Percentiles rank a stretch among this genome's conserved stretches.
phyloP scores from a whole-genome alignment of 768 basidiomycete species.

The Mycena venus region DNA sequence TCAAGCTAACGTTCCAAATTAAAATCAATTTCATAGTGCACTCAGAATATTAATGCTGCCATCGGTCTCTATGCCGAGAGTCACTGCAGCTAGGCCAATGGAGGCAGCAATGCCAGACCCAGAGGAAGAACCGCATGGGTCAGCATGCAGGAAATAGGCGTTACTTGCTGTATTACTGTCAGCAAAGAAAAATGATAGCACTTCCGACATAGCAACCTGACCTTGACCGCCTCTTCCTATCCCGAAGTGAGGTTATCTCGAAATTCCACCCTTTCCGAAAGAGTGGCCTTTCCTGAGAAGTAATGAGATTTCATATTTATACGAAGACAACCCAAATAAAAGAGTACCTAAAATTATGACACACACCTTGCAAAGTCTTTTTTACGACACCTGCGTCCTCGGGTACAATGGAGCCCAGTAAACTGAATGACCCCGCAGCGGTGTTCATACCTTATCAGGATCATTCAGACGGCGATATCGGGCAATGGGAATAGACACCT shows the following conservation, averaged over 20 bases:
- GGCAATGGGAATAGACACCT: too few species aligned
- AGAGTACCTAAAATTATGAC: conserved; percentile 60
- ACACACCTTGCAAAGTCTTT: conserved; percentile 55
- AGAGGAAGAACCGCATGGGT: conserved; percentile 71
- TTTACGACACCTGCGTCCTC: conserved; percentile 62
- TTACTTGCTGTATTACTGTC: conserved; percentile 42
- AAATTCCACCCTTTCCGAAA: conserved; percentile 68
- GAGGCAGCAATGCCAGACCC: conserved; percentile 70
- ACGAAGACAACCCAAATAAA: not conserved
- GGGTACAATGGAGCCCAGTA: conserved; percentile 58
- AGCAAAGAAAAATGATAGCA: not conserved
- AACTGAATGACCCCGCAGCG: conserved; percentile 59
- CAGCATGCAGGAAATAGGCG: conserved; percentile 64
- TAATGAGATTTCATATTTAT: not conserved
- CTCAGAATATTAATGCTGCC: conserved; percentile 73
- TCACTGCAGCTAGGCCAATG: conserved; percentile 64
- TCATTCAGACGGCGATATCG: not conserved
- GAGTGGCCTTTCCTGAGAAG: conserved; percentile 63
- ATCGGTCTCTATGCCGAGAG: conserved; percentile 65
- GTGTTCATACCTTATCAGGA: conserved; percentile 57
- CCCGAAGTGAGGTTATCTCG: conserved; percentile 61
- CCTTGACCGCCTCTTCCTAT: conserved; percentile 69
- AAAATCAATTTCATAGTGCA: too few species aligned
- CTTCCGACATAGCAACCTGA: not conserved
- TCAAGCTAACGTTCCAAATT: too few species aligned